Conservation (phyloP, 2,329 filamentous ascomycete genomes). For the Hirsutella rhossiliensis region DNA sequence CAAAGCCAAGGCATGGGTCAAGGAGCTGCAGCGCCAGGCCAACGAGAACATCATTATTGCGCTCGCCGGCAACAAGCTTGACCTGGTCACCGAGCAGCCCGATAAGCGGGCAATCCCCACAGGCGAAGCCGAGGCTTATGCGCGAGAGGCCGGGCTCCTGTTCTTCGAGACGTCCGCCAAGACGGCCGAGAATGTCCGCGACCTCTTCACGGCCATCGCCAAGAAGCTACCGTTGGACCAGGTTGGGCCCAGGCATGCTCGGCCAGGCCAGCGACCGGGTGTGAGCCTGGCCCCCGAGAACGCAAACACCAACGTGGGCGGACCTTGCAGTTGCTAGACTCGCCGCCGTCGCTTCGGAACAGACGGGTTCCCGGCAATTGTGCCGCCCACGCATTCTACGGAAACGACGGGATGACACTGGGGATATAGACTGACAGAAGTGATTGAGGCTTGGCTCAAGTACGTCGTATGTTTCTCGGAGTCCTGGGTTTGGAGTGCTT, state of each 20-base stretch:
- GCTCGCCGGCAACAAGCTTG: slow-evolving; percentile 93
- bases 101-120: slow-evolving; percentile 89
- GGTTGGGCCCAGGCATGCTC: slow-evolving; percentile 77
- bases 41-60: slow-evolving; percentile 99
- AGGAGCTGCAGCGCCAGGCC: slow-evolving; percentile 94
- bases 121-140: slow-evolving; percentile 89
- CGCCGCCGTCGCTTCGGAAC: slow-evolving; percentile 1
- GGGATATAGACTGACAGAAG: slow-evolving; percentile 14
- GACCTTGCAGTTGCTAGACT: slow-evolving; percentile 43
- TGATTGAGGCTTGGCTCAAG: slow-evolving; percentile 14
- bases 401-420: slow-evolving; percentile 10
- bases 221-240: slow-evolving; percentile 97
- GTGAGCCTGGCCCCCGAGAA: slow-evolving; percentile 46
- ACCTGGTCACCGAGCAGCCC: slow-evolving; percentile 86
- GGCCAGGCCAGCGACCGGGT: slow-evolving; percentile 48
- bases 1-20: slow-evolving; percentile 99
- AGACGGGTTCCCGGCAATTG: slow-evolving; percentile 2
- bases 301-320: slow-evolving; percentile 43
- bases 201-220: slow-evolving; percentile 93
- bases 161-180: slow-evolving; percentile 99
- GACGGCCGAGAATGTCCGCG: slow-evolving; percentile 89
- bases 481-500: slow-evolving; percentile 25
- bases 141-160: slow-evolving; percentile 80
- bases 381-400: slow-evolving; percentile 7
- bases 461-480: slow-evolving; percentile 26